A percentile compares a stretch with the other conserved stretches of the same genome.
Conservation (phyloP, 2,329 filamentous ascomycete genomes). For the Teratosphaeria nubilosa region DNA sequence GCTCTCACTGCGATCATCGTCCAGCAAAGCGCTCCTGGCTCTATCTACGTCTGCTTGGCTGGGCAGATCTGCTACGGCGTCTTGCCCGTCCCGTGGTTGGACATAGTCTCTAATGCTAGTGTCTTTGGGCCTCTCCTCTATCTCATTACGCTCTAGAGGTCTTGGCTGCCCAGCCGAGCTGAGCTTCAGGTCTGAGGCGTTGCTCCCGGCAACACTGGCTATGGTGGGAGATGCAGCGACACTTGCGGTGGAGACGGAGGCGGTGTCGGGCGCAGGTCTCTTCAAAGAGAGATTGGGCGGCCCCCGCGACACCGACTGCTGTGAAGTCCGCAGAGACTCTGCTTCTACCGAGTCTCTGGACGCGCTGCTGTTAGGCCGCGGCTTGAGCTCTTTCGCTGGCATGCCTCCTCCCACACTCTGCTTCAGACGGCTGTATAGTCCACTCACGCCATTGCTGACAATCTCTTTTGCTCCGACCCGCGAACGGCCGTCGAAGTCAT, state of each 20-base stretch:
- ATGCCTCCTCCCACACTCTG: constrained; percentile 20
- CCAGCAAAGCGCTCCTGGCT: constrained; percentile 15
- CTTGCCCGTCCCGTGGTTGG: constrained; percentile 9
- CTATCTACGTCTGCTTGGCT: constrained; percentile 16
- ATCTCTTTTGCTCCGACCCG: constrained; percentile 26
- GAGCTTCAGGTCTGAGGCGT: constrained; percentile 10
- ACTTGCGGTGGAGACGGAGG: constrained; percentile 10
- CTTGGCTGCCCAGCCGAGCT: background rate
- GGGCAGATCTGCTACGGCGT: constrained; percentile 5
- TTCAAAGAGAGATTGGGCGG: constrained; percentile 6
- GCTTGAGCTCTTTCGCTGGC: constrained; percentile 12
- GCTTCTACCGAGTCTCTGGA: constrained; percentile 14
- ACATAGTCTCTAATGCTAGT: constrained; percentile 1
- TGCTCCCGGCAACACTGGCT: constrained; percentile 8
- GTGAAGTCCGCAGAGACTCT: constrained; percentile 12
- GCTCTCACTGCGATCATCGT: constrained; percentile 18
- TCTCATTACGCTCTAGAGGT: background rate
- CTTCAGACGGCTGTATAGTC: constrained; percentile 75
- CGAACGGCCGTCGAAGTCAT: constrained; percentile 75
- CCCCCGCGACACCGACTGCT: constrained; percentile 7
- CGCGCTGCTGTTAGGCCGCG: constrained; percentile 17
- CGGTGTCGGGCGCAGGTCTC: constrained; percentile 10
- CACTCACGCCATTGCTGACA: constrained; percentile 50
- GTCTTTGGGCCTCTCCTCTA: background rate
- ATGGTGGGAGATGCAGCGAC: constrained; percentile 13